phyloP scores from a whole-genome alignment of 176 grass and related monocot genomes.

The Paspalum notatum region DNA sequence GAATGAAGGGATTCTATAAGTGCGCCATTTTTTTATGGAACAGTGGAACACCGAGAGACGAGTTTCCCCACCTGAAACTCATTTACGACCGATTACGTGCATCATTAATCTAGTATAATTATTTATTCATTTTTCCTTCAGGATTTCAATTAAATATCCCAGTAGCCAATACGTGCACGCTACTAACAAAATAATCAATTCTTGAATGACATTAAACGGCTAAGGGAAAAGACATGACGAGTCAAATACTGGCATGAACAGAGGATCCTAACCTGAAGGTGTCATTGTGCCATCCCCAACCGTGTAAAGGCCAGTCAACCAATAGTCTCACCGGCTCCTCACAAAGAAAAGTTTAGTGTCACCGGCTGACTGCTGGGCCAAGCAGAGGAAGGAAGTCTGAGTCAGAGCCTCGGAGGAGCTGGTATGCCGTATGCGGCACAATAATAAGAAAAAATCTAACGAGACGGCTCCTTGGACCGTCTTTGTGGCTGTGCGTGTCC shows the following conservation, averaged over 20 bases:
- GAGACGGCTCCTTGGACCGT: slow-evolving; percentile 1
- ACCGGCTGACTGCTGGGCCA: slow-evolving; percentile 38
- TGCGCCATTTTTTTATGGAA: no score
- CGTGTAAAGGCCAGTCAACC: background rate
- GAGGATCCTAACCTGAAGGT: background rate
- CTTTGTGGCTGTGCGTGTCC: background rate
- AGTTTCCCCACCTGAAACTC: no score
- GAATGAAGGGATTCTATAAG: no score
- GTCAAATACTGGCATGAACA: slow-evolving; percentile 11
- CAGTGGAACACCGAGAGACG: no score
- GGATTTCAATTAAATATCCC: slow-evolving; percentile 1
- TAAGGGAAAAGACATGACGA: background rate
- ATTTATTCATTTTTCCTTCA: background rate
- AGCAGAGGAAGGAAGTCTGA: background rate
- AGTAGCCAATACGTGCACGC: slow-evolving; percentile 37
- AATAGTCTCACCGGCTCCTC: background rate
- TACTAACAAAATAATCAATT: slow-evolving; percentile 7
- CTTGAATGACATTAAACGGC: background rate
- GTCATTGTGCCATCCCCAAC: background rate
- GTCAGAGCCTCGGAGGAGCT: slow-evolving; percentile 37
- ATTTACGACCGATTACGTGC: no score
- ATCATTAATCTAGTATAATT: background rate
- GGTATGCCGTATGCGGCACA: background rate
- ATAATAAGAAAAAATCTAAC: background rate
- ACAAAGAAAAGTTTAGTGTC: background rate